A percentile compares a stretch with the other conserved stretches of the same genome.
Conservation (phyloP, 768 basidiomycete genomes). For the Rickenella mellea region DNA sequence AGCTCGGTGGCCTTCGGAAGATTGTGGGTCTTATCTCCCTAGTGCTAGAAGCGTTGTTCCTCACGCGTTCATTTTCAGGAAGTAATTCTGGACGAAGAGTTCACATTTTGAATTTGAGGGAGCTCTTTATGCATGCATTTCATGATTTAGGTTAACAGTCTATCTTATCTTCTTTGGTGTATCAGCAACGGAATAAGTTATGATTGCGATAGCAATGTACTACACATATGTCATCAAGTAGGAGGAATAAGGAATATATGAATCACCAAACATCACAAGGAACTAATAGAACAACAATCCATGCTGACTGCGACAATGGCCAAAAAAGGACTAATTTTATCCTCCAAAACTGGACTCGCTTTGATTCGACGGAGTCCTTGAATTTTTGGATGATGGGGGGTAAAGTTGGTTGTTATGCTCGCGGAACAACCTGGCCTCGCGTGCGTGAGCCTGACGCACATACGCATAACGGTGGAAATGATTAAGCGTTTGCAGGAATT, state of each 20-base stretch:
- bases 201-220: background rate
- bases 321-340: too few relatives aligned
- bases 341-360: constrained; percentile 35
- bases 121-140: background rate
- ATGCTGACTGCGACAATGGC: too few relatives aligned
- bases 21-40: too few relatives aligned
- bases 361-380: constrained; percentile 35
- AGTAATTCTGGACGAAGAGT: background rate
- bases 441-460: constrained; percentile 68
- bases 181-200: background rate
- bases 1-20: too few relatives aligned
- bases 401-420: background rate
- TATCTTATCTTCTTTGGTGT: background rate
- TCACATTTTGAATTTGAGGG: background rate
- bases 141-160: background rate
- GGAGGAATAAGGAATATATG: background rate
- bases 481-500: constrained; percentile 72
- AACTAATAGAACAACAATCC: too few relatives aligned
- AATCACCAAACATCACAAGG: too few relatives aligned
- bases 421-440: constrained; percentile 25
- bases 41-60: too few relatives aligned
- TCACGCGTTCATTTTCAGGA: background rate
- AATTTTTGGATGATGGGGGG: constrained; percentile 18
- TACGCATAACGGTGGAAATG: constrained; percentile 88
- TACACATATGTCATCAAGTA: too few relatives aligned